phyloP scores from a whole-genome alignment of 73 alveolate genomes.

The Paramecium biaurelia region DNA sequence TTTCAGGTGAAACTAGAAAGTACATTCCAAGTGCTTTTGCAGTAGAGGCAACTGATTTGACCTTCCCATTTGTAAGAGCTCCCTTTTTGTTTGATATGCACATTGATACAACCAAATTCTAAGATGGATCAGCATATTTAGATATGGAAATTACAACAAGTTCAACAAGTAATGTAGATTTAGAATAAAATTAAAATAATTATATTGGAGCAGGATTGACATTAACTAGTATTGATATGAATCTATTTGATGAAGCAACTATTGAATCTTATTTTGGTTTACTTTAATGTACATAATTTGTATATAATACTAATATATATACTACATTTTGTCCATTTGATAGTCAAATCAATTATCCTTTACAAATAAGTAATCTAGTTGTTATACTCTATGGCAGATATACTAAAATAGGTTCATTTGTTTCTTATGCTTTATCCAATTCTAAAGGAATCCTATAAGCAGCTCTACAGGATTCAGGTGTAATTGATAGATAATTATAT shows the following conservation, averaged over 20 bases:
- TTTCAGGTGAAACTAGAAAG: background rate
- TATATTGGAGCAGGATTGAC: constrained; percentile 12
- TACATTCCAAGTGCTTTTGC: background rate
- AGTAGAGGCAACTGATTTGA: background rate
- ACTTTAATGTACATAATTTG: background rate
- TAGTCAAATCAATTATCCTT: background rate
- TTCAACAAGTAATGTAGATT: background rate
- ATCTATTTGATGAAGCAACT: background rate
- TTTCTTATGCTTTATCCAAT: background rate
- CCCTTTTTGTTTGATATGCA: background rate
- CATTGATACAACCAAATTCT: background rate
- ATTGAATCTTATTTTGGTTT: background rate
- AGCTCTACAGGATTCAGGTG: background rate
- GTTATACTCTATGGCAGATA: background rate
- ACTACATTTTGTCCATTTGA: constrained; percentile 23
- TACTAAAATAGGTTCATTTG: background rate
- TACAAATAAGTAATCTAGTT: background rate
- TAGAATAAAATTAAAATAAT: background rate
- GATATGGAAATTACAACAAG: background rate
- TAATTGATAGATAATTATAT: background rate
- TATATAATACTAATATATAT: background rate
- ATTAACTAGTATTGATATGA: background rate
- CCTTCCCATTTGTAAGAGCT: background rate
- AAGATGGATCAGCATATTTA: background rate
- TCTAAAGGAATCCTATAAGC: background rate